Conservation (phyloP, 108 stramenopile genomes). For the Stephanodiscus triporus region DNA sequence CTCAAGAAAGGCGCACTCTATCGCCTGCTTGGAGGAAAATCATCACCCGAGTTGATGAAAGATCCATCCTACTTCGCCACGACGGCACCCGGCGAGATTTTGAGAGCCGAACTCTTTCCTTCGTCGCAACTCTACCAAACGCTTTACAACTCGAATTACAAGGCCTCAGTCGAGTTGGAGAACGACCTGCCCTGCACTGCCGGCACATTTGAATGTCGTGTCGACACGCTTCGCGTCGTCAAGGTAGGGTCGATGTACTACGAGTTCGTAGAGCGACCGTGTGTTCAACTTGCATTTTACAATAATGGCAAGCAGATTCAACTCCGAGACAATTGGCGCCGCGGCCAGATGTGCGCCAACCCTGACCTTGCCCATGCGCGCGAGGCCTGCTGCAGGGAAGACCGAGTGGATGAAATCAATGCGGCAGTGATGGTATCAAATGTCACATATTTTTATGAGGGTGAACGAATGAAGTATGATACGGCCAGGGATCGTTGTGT, state of each 20-base stretch:
- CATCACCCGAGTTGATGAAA: conserved; percentile 43
- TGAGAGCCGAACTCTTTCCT: conserved; percentile 19
- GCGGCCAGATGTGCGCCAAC: conserved; percentile 50
- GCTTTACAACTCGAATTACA: conserved; percentile 27
- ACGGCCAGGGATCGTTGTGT: conserved; percentile 51
- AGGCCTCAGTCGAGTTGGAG: conserved; percentile 32
- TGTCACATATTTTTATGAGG: conserved; percentile 36
- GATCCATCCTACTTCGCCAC: conserved; percentile 23
- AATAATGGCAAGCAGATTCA: conserved; percentile 48
- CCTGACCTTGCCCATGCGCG: conserved; percentile 30
- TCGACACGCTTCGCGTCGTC: conserved; percentile 59
- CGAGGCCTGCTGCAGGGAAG: conserved; percentile 42
- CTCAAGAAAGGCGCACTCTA: conserved; percentile 62
- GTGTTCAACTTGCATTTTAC: conserved; percentile 63
- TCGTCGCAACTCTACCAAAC: conserved; percentile 30
- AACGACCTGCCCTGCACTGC: conserved; percentile 42
- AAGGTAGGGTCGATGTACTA: conserved; percentile 56
- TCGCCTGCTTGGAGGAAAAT: conserved; percentile 52
- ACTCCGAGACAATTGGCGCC: conserved; percentile 14
- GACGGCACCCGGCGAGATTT: conserved; percentile 18
- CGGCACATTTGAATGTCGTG: conserved; percentile 47
- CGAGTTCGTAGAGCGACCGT: conserved; percentile 57
- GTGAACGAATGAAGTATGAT: conserved; percentile 53
- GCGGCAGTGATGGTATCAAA: conserved; percentile 24
- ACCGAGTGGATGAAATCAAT: conserved; percentile 34